Base-by-base conservation (phyloP, 345 rosid species). In the Ceriops tagal region DNA sequence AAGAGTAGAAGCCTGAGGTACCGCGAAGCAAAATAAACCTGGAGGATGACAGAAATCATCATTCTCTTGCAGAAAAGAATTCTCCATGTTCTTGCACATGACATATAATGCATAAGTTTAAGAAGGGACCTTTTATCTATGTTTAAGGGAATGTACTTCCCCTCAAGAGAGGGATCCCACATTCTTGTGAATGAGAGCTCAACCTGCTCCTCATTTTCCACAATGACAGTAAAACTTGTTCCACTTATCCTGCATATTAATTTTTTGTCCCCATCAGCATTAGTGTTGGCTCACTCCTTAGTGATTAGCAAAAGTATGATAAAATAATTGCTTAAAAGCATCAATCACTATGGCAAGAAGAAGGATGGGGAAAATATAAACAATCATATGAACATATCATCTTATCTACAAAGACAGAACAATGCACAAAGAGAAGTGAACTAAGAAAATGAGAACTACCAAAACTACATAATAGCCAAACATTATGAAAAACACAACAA, bases 1-100 rank as follows among this genome's bases (percentile, higher is more conserved):
- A 91, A 7, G 89, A 81, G 72, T 93, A 93, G 84, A 93, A 91
- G 22, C 98, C 98, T 0, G 92, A 88, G 43, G 85, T 82, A 69
- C 86, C 87, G 37, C 85, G 71, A 27, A 87, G 82, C 88, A 92
- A 76, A 70, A 88, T 65, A 71, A 87, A 89, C 82, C 93, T 92
- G 79, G 53, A 62, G 46, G 53, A 27, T 35, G 24, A 28, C 59
- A 56, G 28, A 56, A 43, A 43, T 43, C 19, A 13, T 13, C 49
- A 43, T 43, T 43, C 2, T 43, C 16, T 13, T 11, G 5, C 1
- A 43, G 49, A 43, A 43, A 43, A 43, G 19, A 43, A 13, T 13
- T 43, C 49, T 10, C 59, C 59, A 56, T 24, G 59, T 34, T 5
- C 27, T 37, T 18, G 15, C 32, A 22, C 57, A 68, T 18, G 59